These are phyloP conservation scores for Cucumis melo DNA, from an alignment of 306 rosid species.

Conservation along the genomic window DNA sequence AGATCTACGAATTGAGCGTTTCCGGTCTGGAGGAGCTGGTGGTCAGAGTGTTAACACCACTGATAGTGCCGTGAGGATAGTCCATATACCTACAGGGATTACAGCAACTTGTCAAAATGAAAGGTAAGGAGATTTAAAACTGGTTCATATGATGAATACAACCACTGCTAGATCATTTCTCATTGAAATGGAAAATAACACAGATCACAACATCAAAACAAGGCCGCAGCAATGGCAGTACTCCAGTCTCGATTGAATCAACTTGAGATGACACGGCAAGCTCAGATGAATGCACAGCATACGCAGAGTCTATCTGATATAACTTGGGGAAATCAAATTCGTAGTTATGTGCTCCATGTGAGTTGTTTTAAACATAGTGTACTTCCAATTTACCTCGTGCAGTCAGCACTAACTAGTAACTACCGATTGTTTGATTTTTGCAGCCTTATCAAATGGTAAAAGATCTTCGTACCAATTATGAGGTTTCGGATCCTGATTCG, in stretches of 20 bases:
- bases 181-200: background rate
- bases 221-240: constrained; percentile 92
- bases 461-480: constrained; percentile 85
- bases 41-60: constrained; percentile 93
- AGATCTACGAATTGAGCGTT: constrained; percentile 87
- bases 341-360: constrained; percentile 93
- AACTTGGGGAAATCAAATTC: constrained; percentile 95
- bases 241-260: constrained; percentile 88
- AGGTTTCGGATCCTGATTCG: constrained; percentile 86
- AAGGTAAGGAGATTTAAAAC: constrained; percentile 31
- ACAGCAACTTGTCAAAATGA: constrained; percentile 94
- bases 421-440: constrained; percentile 10
- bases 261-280: constrained; percentile 83
- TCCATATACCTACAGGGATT: constrained; percentile 84
- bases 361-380: background rate
- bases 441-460: constrained; percentile 98
- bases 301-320: constrained; percentile 88
- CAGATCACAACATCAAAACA: constrained; percentile 91
- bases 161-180: background rate
- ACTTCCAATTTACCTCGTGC: background rate
- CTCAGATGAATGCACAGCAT: constrained; percentile 66
- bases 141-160: background rate
- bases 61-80: constrained; percentile 85
- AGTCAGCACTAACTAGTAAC: constrained; percentile 10
- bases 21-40: constrained; percentile 86